Base-by-base conservation (phyloP, 345 rosid species). In the Eucalyptus globulus region DNA sequence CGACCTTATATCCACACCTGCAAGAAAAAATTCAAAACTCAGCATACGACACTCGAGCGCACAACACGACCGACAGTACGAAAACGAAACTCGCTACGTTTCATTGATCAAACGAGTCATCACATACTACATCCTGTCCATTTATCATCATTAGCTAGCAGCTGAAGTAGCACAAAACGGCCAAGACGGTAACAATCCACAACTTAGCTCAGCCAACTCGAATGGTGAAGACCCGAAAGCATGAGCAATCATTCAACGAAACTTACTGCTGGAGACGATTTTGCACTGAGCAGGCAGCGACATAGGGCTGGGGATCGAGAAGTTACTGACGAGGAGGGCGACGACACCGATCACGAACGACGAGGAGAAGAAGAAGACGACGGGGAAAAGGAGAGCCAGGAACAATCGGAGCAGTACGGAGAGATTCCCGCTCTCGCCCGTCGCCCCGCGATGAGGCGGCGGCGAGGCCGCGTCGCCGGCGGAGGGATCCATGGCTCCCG, bases 231-330 rank as follows among this genome's bases (percentile, higher is more conserved):
- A 86, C 49, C 7, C 27, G 15, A 83, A 72, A 86, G 31, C 26
- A 67, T 27, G 14, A 22, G 29, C 47, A 10, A 65, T 34, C 9
- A 69, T n/a, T 60, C 51, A 29, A 67, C 56, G 31, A 22, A 88
- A 91, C 95, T 93, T 94, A 96, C 99, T 91, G 93, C 97, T 95
- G 89, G 99, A 96, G 89, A 96, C 95, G 54, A 97, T 96, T 92
- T 89, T 96, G 95, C 99, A 96, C 91, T 91, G 96, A 14, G 97
- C 92, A 76, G 94, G 93, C 86, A 95, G 87, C 49, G 93, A 89
- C 47, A 90, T 89, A 37, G 96, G 92, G 90, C 93, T 72, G 51
- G 95, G 91, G 88, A 93, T 91, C 45, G 97, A 92, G 34, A 94
- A 90, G 54, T 94, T 93, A 43, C 92, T 90, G 87, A 90, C 51